Evolutionary conservation across 352 stramenopile species (phyloP).

Genomic region (Phytophthora niederhauseri): DNA sequence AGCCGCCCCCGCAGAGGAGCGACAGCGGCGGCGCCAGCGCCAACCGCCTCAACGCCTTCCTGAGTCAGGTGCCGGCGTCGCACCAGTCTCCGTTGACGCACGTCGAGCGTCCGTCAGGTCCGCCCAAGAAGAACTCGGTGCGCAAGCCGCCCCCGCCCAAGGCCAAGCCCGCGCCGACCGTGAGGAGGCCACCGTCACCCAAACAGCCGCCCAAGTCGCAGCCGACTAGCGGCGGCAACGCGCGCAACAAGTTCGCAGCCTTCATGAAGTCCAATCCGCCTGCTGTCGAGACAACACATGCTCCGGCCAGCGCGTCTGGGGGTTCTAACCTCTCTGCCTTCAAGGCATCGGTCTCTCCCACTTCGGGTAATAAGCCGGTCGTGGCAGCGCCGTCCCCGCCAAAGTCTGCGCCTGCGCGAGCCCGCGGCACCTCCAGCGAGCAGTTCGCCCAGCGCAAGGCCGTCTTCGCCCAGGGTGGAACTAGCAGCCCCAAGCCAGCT

Average conservation of each 20-base stretch:
- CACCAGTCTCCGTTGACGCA: conserved; percentile 65
- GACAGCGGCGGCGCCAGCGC: conserved; percentile 55
- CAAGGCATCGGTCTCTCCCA: conserved; percentile 39
- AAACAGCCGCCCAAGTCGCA: conserved; percentile 33
- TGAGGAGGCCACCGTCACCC: conserved; percentile 28
- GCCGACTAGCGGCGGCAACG: conserved; percentile 27
- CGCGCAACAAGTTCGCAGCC: conserved; percentile 80
- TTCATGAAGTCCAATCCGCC: conserved; percentile 84
- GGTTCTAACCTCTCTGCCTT: conserved; percentile 32
- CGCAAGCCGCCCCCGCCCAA: conserved; percentile 44
- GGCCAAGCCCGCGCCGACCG: conserved; percentile 24
- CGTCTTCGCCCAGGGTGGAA: conserved; percentile 51
- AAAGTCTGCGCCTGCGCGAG: conserved; percentile 36
- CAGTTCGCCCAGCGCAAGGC: conserved; percentile 72
- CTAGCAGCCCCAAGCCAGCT: conserved; percentile 26
- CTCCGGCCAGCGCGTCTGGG: conserved; percentile 24
- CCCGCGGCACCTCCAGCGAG: conserved; percentile 40
- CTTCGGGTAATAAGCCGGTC: conserved; percentile 22
- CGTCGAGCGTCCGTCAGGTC: conserved; percentile 56
- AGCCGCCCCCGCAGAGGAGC: conserved; percentile 39
- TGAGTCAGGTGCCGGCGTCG: conserved; percentile 73
- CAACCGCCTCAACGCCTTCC: conserved; percentile 76
- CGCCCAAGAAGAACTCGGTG: conserved; percentile 51
- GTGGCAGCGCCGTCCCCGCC: conserved; percentile 17
- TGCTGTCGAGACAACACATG: conserved; percentile 35